These are phyloP conservation scores for Scheffersomyces quercinus DNA, from an alignment of 1,139 yeast genomes.

Conservation along the genomic window DNA sequence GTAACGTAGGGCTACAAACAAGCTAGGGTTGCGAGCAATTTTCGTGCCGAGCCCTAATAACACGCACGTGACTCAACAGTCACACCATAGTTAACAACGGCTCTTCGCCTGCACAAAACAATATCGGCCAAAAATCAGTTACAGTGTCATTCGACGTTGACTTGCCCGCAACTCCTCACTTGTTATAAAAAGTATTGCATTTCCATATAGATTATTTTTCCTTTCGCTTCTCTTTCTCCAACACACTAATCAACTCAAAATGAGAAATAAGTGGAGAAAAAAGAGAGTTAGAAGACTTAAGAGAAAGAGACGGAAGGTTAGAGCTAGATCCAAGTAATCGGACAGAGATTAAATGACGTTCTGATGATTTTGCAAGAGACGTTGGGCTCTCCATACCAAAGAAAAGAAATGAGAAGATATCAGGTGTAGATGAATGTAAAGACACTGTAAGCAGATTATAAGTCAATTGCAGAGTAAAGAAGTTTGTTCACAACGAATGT, in stretches of 20 bases:
- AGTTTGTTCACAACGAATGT: no score
- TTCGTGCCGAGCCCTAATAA: background rate
- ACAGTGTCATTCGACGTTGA: slow-evolving; percentile 1
- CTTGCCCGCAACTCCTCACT: slow-evolving; percentile 5
- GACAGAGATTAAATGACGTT: slow-evolving; percentile 26
- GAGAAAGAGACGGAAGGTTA: slow-evolving; percentile 99
- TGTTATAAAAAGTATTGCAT: slow-evolving; percentile 11
- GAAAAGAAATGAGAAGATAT: background rate
- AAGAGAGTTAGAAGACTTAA: slow-evolving; percentile 99
- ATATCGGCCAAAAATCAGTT: background rate
- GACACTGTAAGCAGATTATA: no score
- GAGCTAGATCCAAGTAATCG: slow-evolving; percentile 98
- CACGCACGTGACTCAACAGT: slow-evolving; percentile 4
- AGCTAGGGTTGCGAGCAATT: no score
- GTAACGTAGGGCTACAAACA: no score
- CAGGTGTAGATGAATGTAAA: no score
- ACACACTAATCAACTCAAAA: slow-evolving; percentile 40
- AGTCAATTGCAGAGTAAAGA: no score
- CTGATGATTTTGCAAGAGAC: background rate
- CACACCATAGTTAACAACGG: slow-evolving; percentile 1
- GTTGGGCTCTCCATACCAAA: slow-evolving; percentile 1
- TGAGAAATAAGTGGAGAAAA: slow-evolving; percentile 98
- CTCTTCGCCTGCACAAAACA: background rate
- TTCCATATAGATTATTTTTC: slow-evolving; percentile 14
- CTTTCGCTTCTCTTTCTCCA: slow-evolving; percentile 11